phyloP scores from a whole-genome alignment of 2,329 filamentous ascomycete genomes.

The Hypoxylon sp. region DNA sequence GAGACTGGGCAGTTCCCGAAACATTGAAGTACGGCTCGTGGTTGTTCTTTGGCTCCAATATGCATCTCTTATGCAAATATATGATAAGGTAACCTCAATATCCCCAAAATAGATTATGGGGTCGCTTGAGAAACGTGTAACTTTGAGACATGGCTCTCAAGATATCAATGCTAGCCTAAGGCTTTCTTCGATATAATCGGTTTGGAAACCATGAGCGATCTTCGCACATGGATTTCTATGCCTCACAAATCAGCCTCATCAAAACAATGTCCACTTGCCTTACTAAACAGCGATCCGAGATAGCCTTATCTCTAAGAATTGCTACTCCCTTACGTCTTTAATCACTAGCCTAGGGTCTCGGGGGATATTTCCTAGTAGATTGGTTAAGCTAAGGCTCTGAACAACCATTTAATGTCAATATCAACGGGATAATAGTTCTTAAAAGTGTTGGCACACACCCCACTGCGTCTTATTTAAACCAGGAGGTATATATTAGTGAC shows the following conservation, averaged over 20 bases:
- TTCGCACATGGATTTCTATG: not conserved
- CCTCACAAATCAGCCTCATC: constrained; percentile 5
- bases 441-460: not conserved
- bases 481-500: not conserved
- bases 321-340: not conserved
- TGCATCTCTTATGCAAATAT: not conserved
- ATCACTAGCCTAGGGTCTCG: not conserved
- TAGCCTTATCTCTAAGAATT: not conserved
- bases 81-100: not conserved
- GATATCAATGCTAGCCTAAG: not conserved
- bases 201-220: not conserved
- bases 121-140: not conserved
- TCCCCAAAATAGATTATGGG: not conserved
- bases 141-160: not conserved
- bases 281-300: not conserved
- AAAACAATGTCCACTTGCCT: not conserved
- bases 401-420: not conserved
- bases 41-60: not conserved
- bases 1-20: not conserved
- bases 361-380: not conserved
- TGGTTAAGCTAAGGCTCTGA: not conserved
- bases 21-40: not conserved
- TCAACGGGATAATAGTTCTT: not conserved
- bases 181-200: not conserved
- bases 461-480: not conserved